A percentile compares a stretch with the other conserved stretches of the same genome.
Evolutionary conservation across 1,284 basidiomycete species (phyloP).

Genomic region (Anthracocystis panici-leucophaei): DNA sequence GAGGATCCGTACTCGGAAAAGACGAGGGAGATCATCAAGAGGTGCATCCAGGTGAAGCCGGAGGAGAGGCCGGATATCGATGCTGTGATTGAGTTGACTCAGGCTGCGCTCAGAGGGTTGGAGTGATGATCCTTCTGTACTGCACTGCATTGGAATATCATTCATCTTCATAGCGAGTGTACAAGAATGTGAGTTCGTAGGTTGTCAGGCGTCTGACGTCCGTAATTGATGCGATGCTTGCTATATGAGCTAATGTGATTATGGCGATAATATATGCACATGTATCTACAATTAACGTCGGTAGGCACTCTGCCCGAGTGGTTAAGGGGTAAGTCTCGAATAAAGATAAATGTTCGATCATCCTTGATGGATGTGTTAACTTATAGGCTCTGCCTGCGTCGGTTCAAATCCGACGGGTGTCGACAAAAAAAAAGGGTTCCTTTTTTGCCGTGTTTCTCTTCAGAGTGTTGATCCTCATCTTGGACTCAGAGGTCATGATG

Average conservation of each 20-base stretch:
- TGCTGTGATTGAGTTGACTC: slow-evolving; percentile 53
- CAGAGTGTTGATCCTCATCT: too few species aligned
- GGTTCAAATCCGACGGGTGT: slow-evolving; percentile 53
- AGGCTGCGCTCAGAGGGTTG: slow-evolving; percentile 49
- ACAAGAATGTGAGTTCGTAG: too few species aligned
- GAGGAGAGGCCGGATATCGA: slow-evolving; percentile 61
- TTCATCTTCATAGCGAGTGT: neutral
- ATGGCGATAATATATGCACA: neutral
- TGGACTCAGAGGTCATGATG: neutral
- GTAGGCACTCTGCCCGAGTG: slow-evolving; percentile 43
- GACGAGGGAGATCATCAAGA: slow-evolving; percentile 59
- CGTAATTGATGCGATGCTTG: neutral
- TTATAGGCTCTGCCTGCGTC: slow-evolving; percentile 50
- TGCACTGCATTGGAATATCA: neutral
- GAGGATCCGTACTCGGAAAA: slow-evolving; percentile 60
- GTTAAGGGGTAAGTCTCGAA: slow-evolving; percentile 47
- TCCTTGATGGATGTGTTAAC: slow-evolving; percentile 20
- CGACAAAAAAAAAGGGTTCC: slow-evolving; percentile 18
- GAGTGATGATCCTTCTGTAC: slow-evolving; percentile 11
- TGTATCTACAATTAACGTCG: neutral
- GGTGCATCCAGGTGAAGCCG: slow-evolving; percentile 63
- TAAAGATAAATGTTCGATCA: slow-evolving; percentile 15
- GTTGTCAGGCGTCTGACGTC: neutral
- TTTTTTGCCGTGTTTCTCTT: slow-evolving; percentile 1
- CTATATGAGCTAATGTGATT: too few species aligned